Evolutionary conservation across 2,329 filamentous ascomycete species (phyloP).

Genomic region (Penicillium hesseltinei): DNA sequence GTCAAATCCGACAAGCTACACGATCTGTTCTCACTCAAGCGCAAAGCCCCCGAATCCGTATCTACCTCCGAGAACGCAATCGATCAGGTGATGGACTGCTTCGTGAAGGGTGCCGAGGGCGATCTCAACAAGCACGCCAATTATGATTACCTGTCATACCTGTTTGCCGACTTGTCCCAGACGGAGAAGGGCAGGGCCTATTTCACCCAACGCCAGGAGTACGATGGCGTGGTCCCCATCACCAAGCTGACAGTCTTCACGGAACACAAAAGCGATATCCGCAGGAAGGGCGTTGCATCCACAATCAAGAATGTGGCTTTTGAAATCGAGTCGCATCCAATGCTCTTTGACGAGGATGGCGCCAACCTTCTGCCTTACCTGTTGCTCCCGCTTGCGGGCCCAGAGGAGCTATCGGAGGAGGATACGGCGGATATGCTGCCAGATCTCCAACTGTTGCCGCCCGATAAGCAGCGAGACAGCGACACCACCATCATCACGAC

Average conservation of each 20-base stretch:
- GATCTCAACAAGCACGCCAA: constrained; percentile 80
- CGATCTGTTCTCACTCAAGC: constrained; percentile 65
- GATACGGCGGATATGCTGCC: constrained; percentile 84
- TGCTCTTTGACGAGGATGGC: constrained; percentile 67
- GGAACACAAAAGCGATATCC: constrained; percentile 77
- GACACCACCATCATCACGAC: constrained; percentile 76
- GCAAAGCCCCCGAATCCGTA: constrained; percentile 66
- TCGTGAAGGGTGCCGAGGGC: constrained; percentile 85
- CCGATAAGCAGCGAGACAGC: constrained; percentile 81
- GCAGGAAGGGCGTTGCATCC: constrained; percentile 89
- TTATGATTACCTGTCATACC: constrained; percentile 90
- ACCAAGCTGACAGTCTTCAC: constrained; percentile 94
- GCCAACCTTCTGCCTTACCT: constrained; percentile 86
- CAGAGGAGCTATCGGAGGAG: constrained; percentile 83
- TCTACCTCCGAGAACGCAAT: constrained; percentile 71
- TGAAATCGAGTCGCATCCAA: constrained; percentile 68
- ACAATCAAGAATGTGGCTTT: constrained; percentile 95
- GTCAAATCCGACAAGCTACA: constrained; percentile 75
- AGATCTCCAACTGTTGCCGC: constrained; percentile 83
- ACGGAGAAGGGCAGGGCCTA: constrained; percentile 71
- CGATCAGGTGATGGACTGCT: constrained; percentile 91
- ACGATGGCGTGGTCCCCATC: constrained; percentile 81
- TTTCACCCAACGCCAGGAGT: constrained; percentile 69
- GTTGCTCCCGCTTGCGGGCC: constrained; percentile 80
- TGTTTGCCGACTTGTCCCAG: constrained; percentile 90